Percentiles rank a stretch among this genome's conserved stretches.
These are phyloP conservation scores for Hanseniaspora jakobsenii DNA, from an alignment of 805 yeast species.

Conservation along the genomic window DNA sequence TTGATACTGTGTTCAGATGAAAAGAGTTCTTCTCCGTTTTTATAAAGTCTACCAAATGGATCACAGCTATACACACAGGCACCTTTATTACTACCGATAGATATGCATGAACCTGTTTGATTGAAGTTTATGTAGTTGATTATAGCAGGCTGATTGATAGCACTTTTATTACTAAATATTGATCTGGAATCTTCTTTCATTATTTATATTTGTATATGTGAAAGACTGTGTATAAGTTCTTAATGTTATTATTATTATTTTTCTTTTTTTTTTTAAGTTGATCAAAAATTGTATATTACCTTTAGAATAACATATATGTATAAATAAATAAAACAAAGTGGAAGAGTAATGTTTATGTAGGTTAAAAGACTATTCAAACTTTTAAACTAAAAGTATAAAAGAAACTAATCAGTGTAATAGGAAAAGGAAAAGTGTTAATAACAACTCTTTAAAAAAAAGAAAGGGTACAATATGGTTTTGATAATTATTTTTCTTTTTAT, in stretches of 20 bases:
- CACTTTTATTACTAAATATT: slow-evolving; percentile 11
- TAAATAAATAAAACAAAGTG: too few relatives aligned
- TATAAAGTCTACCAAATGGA: slow-evolving; percentile 46
- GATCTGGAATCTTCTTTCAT: slow-evolving; percentile 10
- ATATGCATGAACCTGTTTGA: slow-evolving; percentile 61
- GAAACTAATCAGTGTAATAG: too few relatives aligned
- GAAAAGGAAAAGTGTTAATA: too few relatives aligned
- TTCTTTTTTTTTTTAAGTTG: too few relatives aligned
- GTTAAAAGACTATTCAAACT: too few relatives aligned
- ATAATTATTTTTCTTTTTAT: too few relatives aligned
- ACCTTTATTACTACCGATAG: slow-evolving; percentile 53
- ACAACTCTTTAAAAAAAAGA: too few relatives aligned
- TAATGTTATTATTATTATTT: background rate
- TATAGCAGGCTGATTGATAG: slow-evolving; percentile 17
- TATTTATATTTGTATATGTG: background rate
- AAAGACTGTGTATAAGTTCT: background rate
- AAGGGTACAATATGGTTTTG: too few relatives aligned
- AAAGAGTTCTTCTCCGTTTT: background rate
- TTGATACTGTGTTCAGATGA: slow-evolving; percentile 20
- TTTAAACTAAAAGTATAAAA: too few relatives aligned
- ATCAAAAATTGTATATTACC: too few relatives aligned
- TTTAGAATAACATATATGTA: too few relatives aligned
- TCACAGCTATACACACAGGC: slow-evolving; percentile 60
- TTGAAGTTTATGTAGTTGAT: slow-evolving; percentile 52
- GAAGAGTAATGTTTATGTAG: too few relatives aligned